Evolutionary conservation across 2,329 filamentous ascomycete species (phyloP).

Genomic region (Trichoderma koningiopsis): DNA sequence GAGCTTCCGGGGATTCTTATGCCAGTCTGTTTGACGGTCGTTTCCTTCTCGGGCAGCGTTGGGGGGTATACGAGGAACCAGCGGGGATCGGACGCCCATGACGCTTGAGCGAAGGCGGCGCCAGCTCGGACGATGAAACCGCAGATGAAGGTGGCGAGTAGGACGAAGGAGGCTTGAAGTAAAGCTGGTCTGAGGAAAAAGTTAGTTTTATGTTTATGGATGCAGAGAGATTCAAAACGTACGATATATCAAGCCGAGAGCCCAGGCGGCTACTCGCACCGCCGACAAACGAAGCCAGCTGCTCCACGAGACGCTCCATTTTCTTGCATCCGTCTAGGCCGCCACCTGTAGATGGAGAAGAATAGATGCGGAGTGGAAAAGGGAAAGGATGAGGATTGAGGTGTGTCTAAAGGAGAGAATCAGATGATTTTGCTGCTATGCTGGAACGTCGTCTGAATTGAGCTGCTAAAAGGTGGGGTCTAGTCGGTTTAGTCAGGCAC

Average conservation of each 20-base stretch:
- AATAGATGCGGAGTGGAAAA: background rate
- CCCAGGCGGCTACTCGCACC: slow-evolving; percentile 7
- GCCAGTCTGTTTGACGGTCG: slow-evolving; percentile 59
- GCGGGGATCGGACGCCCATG: slow-evolving; percentile 47
- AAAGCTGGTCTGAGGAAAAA: slow-evolving; percentile 30
- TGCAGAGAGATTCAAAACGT: background rate
- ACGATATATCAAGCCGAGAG: slow-evolving; percentile 32
- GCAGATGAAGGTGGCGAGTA: slow-evolving; percentile 38
- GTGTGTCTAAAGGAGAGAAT: slow-evolving; percentile 10
- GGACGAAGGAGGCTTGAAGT: slow-evolving; percentile 34
- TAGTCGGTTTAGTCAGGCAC: background rate
- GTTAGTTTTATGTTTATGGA: background rate
- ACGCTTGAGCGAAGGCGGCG: slow-evolving; percentile 28
- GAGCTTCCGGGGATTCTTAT: slow-evolving; percentile 67
- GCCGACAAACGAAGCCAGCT: slow-evolving; percentile 3
- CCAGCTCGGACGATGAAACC: slow-evolving; percentile 36
- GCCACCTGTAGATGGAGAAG: background rate
- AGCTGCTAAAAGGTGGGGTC: background rate
- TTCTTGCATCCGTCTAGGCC: background rate
- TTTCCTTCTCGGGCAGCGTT: slow-evolving; percentile 59
- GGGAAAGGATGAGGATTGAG: background rate
- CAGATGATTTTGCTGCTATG: background rate
- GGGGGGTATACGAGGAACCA: slow-evolving; percentile 64
- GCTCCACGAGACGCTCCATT: slow-evolving; percentile 22
- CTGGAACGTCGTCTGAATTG: slow-evolving; percentile 12